Evolutionary conservation across 2,329 filamentous ascomycete species (phyloP), one percentile per base, ranked within the genome.

Genomic region (Nigrograna mackinnonii): DNA sequence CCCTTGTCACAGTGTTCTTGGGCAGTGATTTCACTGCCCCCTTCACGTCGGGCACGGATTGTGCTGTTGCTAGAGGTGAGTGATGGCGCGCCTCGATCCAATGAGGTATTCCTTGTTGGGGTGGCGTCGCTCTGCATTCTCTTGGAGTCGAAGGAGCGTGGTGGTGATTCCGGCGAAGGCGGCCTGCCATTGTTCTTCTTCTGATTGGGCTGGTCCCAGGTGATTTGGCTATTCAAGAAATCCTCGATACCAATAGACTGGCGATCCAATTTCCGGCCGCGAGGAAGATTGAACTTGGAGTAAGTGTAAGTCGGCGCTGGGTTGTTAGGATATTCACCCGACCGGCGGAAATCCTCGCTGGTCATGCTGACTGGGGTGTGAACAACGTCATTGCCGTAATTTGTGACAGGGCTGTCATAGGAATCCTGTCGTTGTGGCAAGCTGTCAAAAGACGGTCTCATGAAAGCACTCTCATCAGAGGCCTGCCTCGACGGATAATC

Each of bases 1-100:
- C 90, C 94, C 70, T 92, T 94, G 20, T 86, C 80, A 34, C 97
- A 82, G 64, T 99, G 92, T 46, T 97, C 87, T 53, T 97, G 91
- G 0, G 89, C 79, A 3, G 88, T 86, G 61, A 90, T 83, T 22
- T 91, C 87, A 2, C 83, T 79, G 3, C 55, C 44, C 20, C 47
- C 52, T n/a, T 43, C 44, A 73, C 51, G 74, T 67, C 24, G 79
- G 73, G 57, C 72, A 46, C 47, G 74, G 60, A 64, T 71, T 6
- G 70, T 76, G 41, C 67, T 70, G 46, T 73, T 72, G 43, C 72
- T 76, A 35, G 68, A 68, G 39, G 69, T 62, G 14, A 66, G 55
- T 6, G 68, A 70, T 2, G 68, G 61, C 2, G 64, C 54, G 7
- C 55, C 49, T 18, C 48, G 50, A 18, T 64, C 58, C 16, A 52